phyloP scores from a whole-genome alignment of 768 basidiomycete species.

The Naganishia kalamii region DNA sequence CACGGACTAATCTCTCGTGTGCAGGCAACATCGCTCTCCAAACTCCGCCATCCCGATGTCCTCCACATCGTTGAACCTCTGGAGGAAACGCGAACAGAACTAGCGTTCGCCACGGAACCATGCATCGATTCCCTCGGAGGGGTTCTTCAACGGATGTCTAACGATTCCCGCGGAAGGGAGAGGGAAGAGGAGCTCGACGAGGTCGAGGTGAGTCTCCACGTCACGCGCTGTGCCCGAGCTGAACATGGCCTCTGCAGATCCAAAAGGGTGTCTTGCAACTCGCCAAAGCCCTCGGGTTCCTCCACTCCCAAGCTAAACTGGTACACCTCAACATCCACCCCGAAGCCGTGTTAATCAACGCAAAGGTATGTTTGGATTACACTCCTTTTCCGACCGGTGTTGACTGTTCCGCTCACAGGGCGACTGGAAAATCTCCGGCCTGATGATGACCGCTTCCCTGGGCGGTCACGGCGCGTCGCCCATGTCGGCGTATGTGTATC shows the following conservation, averaged over 20 bases:
- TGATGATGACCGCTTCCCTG: conserved; percentile 42
- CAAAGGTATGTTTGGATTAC: conserved; percentile 54
- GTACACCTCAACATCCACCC: conserved; percentile 87
- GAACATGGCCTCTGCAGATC: conserved; percentile 53
- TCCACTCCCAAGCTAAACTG: conserved; percentile 83
- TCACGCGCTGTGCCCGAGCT: neutral
- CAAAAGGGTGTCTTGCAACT: conserved; percentile 94
- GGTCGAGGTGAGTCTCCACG: conserved; percentile 63
- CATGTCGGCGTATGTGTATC: conserved; percentile 67
- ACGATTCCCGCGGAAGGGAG: neutral
- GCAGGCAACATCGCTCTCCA: conserved; percentile 70
- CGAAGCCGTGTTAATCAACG: conserved; percentile 82
- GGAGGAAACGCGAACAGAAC: conserved; percentile 80
- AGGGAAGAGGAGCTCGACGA: conserved; percentile 71
- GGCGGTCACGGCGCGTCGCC: neutral
- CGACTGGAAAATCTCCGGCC: conserved; percentile 93
- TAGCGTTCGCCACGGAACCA: conserved; percentile 90
- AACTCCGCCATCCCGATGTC: conserved; percentile 85
- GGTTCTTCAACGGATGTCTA: neutral
- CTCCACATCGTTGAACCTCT: conserved; percentile 96
- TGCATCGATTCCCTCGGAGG: conserved; percentile 69
- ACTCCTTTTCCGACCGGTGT: neutral
- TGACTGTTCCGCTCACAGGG: conserved; percentile 56
- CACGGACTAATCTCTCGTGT: neutral
- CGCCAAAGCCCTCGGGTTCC: conserved; percentile 56